These are phyloP conservation scores for Cercospora brassicicola DNA, from an alignment of 2,329 filamentous ascomycete species.

Conservation along the genomic window DNA sequence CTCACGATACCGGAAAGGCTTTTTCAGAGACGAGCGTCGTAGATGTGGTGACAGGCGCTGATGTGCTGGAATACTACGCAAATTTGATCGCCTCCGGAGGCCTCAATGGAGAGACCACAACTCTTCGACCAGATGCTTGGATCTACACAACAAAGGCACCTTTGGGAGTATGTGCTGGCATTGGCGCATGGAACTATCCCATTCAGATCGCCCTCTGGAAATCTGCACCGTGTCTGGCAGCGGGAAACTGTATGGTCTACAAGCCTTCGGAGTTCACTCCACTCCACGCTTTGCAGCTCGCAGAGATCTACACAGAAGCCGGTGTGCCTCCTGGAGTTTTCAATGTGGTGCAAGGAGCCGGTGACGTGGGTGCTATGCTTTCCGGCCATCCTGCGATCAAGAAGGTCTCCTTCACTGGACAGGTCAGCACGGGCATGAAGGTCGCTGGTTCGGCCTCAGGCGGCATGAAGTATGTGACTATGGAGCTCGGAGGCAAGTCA, in stretches of 20 bases:
- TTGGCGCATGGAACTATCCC: slow-evolving; percentile 90
- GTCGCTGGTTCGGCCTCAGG: slow-evolving; percentile 74
- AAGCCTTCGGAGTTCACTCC: slow-evolving; percentile 87
- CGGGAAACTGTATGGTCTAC: slow-evolving; percentile 87
- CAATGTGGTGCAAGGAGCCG: slow-evolving; percentile 80
- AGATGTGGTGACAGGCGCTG: slow-evolving; percentile 78
- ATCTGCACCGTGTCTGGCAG: slow-evolving; percentile 78
- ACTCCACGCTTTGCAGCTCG: slow-evolving; percentile 74
- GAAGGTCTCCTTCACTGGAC: slow-evolving; percentile 88
- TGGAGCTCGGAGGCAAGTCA: slow-evolving; percentile 88
- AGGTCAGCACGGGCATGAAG: slow-evolving; percentile 78
- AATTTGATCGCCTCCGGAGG: slow-evolving; percentile 75
- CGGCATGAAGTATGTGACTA: slow-evolving; percentile 85
- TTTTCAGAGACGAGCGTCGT: slow-evolving; percentile 82
- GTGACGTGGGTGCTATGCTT: slow-evolving; percentile 72
- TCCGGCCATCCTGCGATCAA: slow-evolving; percentile 71
- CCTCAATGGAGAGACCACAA: slow-evolving; percentile 75
- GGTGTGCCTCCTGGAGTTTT: slow-evolving; percentile 80
- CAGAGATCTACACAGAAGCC: slow-evolving; percentile 74
- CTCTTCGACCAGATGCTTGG: slow-evolving; percentile 73
- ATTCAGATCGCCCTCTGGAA: slow-evolving; percentile 92
- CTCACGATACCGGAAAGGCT: slow-evolving; percentile 81
- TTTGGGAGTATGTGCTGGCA: slow-evolving; percentile 79
- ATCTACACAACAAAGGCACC: slow-evolving; percentile 81
- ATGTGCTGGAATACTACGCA: slow-evolving; percentile 84